Percentiles rank a stretch among this genome's conserved stretches.
phyloP scores from a whole-genome alignment of 2,329 filamentous ascomycete species.

The Esteya vermicola region DNA sequence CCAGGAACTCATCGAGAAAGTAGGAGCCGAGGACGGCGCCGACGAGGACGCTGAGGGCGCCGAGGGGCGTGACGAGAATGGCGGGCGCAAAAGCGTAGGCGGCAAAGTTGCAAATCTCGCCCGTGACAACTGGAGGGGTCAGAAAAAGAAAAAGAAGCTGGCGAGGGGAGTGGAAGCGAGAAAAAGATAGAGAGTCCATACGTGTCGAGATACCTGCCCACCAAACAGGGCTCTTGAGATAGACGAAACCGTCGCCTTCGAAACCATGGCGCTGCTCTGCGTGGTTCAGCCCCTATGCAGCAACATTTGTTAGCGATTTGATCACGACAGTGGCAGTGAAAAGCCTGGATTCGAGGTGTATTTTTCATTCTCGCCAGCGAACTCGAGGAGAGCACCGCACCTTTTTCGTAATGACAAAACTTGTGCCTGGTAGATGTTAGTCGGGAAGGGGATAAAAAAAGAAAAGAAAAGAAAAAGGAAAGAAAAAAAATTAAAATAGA shows the following conservation, averaged over 20 bases:
- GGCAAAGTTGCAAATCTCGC: slow-evolving; percentile 93
- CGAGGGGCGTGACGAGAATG: slow-evolving; percentile 92
- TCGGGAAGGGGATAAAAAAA: not conserved
- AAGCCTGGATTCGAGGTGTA: too few species aligned
- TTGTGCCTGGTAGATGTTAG: slow-evolving; percentile 48
- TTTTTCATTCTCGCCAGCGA: not conserved
- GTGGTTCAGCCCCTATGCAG: slow-evolving; percentile 47
- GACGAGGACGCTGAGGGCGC: slow-evolving; percentile 86
- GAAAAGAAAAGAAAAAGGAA: slow-evolving; percentile 2
- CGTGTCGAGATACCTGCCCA: slow-evolving; percentile 87
- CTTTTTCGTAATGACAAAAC: slow-evolving; percentile 99
- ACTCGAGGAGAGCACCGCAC: slow-evolving; percentile 29
- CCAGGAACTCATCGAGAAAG: slow-evolving; percentile 79
- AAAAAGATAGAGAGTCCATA: slow-evolving; percentile 22
- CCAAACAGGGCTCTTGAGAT: slow-evolving; percentile 90
- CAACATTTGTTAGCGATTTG: not conserved
- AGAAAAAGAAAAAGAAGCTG: slow-evolving; percentile 4
- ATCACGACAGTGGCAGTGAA: too few species aligned
- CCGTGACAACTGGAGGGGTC: slow-evolving; percentile 57
- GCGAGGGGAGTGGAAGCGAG: not conserved
- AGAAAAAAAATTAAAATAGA: slow-evolving; percentile 4
- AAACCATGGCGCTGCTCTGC: slow-evolving; percentile 87
- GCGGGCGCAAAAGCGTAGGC: slow-evolving; percentile 97
- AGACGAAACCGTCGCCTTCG: slow-evolving; percentile 90
- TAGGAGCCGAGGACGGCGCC: slow-evolving; percentile 91